Percentiles rank a stretch among this genome's conserved stretches.
These are phyloP conservation scores for Rutstroemia sp. DNA, from an alignment of 2,329 filamentous ascomycete genomes.

Conservation along the genomic window DNA sequence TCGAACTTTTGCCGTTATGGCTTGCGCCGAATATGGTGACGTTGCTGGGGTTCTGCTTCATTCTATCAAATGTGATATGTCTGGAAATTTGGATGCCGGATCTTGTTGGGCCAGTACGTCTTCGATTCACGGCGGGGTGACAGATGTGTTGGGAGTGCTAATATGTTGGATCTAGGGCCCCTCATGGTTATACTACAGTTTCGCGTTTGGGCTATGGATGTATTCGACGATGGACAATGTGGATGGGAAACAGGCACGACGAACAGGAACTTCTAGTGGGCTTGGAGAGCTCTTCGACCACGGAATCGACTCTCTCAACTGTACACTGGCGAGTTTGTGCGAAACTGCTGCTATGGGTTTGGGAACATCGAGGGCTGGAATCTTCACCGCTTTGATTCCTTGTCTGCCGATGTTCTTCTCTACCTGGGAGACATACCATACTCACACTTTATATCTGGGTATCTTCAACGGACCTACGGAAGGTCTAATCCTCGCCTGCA, in stretches of 20 bases:
- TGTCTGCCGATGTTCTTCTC: conserved; percentile 99
- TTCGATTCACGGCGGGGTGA: neutral
- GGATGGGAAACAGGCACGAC: conserved; percentile 92
- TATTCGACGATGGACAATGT: conserved; percentile 99
- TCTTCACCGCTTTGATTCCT: conserved; percentile 85
- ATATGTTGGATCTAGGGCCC: conserved; percentile 52
- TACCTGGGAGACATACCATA: conserved; percentile 99
- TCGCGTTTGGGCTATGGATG: conserved; percentile 94
- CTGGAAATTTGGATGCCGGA: conserved; percentile 81
- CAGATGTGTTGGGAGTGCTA: neutral
- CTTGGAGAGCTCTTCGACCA: conserved; percentile 97
- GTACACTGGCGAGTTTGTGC: conserved; percentile 83
- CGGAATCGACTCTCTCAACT: conserved; percentile 96
- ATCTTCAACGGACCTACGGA: conserved; percentile 97
- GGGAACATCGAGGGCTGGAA: conserved; percentile 74
- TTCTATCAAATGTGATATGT: conserved; percentile 69
- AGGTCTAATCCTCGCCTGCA: conserved; percentile 81
- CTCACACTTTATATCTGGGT: conserved; percentile 91
- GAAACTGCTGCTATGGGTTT: conserved; percentile 92
- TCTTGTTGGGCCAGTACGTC: conserved; percentile 73
- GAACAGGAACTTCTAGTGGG: conserved; percentile 90
- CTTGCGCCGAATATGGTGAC: conserved; percentile 98
- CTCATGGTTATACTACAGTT: conserved; percentile 91
- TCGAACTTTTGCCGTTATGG: conserved; percentile 89
- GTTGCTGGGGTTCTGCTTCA: conserved; percentile 88